phyloP scores from a whole-genome alignment of 768 basidiomycete genomes.

The Suillus clintonianus region DNA sequence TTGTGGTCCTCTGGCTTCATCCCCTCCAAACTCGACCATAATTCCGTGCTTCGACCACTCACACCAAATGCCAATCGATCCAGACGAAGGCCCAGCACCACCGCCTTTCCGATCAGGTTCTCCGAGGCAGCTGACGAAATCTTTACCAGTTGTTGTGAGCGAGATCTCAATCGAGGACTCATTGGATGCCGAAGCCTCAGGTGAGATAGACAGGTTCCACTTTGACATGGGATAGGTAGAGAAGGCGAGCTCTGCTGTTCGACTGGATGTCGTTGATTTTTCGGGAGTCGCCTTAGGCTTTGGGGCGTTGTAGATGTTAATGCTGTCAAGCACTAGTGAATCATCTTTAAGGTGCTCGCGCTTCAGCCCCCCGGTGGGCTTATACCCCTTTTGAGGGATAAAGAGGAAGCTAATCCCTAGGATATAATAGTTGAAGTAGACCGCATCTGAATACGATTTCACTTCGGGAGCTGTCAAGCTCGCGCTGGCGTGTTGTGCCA shows the following conservation, averaged over 20 bases:
- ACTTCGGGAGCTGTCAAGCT: constrained; percentile 50
- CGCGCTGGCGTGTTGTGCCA: constrained; percentile 22
- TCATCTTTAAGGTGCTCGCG: constrained; percentile 51
- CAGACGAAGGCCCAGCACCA: constrained; percentile 79
- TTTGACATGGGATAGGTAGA: constrained; percentile 59
- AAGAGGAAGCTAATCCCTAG: constrained; percentile 86
- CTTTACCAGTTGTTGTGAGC: constrained; percentile 65
- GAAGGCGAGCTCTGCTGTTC: constrained; percentile 54
- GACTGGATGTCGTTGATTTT: constrained; percentile 37
- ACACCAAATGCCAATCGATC: constrained; percentile 90
- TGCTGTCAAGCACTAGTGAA: constrained; percentile 59
- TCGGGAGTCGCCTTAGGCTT: constrained; percentile 29
- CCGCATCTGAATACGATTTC: constrained; percentile 78
- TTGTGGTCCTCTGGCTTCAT: constrained; percentile 73
- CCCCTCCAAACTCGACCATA: constrained; percentile 86
- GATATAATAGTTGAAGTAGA: constrained; percentile 83
- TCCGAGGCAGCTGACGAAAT: constrained; percentile 73
- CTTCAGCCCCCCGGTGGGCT: constrained; percentile 47
- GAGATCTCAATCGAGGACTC: constrained; percentile 42
- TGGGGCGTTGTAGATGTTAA: constrained; percentile 81
- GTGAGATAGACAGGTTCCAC: constrained; percentile 43
- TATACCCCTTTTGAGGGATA: constrained; percentile 64
- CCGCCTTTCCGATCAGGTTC: constrained; percentile 93
- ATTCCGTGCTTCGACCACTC: constrained; percentile 84
- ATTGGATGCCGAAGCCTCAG: constrained; percentile 17